Evolutionary conservation across 164 flowering plant species (phyloP).

Genomic region (Magnolia sinica): DNA sequence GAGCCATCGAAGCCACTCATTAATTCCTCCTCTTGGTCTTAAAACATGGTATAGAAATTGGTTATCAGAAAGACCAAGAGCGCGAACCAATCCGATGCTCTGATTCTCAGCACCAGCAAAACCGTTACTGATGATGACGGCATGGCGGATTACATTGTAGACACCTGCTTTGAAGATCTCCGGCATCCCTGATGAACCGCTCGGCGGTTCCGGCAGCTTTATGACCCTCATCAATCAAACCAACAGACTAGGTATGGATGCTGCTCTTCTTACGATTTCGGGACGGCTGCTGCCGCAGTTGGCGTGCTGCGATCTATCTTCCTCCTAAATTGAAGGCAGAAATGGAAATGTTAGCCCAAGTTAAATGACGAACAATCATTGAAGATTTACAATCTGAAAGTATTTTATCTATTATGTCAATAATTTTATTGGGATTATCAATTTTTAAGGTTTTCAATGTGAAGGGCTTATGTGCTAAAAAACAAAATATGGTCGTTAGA

Average conservation of each 20-base stretch:
- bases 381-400: too few species aligned
- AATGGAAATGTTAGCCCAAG: too few species aligned
- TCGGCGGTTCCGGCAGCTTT: constrained; percentile 82
- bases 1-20: constrained; percentile 89
- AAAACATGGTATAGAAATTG: constrained; percentile 66
- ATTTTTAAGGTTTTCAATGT: too few species aligned
- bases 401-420: too few species aligned
- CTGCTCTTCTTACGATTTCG: too few species aligned
- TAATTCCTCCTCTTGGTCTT: constrained; percentile 82
- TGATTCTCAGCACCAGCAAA: constrained; percentile 83
- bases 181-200: constrained; percentile 49
- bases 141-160: constrained; percentile 59
- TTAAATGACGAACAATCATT: too few species aligned
- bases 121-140: constrained; percentile 82
- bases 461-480: too few species aligned
- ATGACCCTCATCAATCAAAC: constrained; percentile 62
- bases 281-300: too few species aligned
- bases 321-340: too few species aligned
- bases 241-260: background rate
- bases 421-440: too few species aligned
- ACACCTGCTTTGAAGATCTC: constrained; percentile 85
- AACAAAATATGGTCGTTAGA: too few species aligned
- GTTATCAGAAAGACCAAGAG: constrained; percentile 77
- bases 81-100: constrained; percentile 77
- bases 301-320: too few species aligned